Conservation (phyloP, 441 rosid genomes). For the Cnidoscolus chayamansa region DNA sequence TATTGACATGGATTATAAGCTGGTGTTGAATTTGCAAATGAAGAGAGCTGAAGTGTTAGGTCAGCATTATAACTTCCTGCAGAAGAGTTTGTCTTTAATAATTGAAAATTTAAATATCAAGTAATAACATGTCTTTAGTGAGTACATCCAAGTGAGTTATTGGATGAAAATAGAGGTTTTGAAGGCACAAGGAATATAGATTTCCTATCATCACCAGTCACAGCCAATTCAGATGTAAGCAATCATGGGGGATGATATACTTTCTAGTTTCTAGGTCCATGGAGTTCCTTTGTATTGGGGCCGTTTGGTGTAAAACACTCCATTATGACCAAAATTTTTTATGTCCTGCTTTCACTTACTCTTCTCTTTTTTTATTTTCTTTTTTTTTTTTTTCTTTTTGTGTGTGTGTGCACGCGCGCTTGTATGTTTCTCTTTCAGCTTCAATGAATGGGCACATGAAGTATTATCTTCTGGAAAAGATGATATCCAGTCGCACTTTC, state of each 20-base stretch:
- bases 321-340: neutral
- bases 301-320: neutral
- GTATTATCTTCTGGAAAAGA: slow-evolving; percentile 57
- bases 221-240: neutral
- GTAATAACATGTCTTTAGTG: neutral
- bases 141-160: neutral
- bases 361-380: slow-evolving; percentile 9
- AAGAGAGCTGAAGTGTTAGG: neutral
- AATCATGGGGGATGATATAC: neutral
- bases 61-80: neutral
- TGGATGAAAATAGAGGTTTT: neutral
- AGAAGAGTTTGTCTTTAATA: neutral
- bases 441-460: slow-evolving; percentile 79
- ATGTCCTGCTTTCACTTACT: neutral
- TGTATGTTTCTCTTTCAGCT: slow-evolving; percentile 42
- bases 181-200: neutral
- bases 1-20: neutral
- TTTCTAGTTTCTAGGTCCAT: neutral
- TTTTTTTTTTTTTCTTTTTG: too few species aligned
- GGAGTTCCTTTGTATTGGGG: neutral
- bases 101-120: neutral
- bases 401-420: too few species aligned
- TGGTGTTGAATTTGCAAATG: neutral
- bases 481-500: slow-evolving; percentile 60
- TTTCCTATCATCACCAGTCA: too few species aligned